Base-by-base conservation (phyloP, 1,139 yeast genomes). In the Saccharomyces pastorianus region DNA sequence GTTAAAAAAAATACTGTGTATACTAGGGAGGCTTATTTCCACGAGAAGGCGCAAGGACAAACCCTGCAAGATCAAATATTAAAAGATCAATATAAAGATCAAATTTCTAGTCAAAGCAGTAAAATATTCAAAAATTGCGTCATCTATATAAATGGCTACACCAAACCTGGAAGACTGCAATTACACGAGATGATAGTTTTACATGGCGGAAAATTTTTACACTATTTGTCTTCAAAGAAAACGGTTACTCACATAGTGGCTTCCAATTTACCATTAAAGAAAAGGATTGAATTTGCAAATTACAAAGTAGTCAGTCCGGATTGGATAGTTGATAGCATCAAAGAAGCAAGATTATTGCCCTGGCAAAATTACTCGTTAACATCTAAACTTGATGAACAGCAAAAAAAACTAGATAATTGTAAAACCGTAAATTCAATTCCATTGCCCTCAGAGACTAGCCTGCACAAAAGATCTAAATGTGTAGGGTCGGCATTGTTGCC, bases 221-320 rank as follows among this genome's bases (percentile, higher is more conserved):
- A 85, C 58, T 84, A 81, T 69, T 69, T 91, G 49, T 75, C 81
- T 6, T 83, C 85, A 27, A 90, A 90, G 64, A 77, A 85, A 4
- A 76, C 80, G 11, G 95, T 85, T 0, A 88, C 97, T 0, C 98
- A 93, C 70, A 85, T 93, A 6, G 73, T 93, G 1, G 95, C 97
- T 28, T 83, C 85, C 54, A 76, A 83, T 38, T 68, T 91, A 55
- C 89, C 98, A 0, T 88, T 95, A 0, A 75, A 88, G 49, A 91
- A 93, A 68, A 74, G 76, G 55, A 68, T 78, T 3, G 84, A 86
- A 68, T 88, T 81, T 65, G 74, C 76, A 41, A 79, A 84, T 60
- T 86, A 81, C 68, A 82, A 80, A 59, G 96, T 93, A 1, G 96
- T 90, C 1, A 78, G 71, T 56, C 96, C 98, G 0, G 77, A 77